Conservation (phyloP, 148 eudicot species). For the Fagopyrum tataricum region DNA sequence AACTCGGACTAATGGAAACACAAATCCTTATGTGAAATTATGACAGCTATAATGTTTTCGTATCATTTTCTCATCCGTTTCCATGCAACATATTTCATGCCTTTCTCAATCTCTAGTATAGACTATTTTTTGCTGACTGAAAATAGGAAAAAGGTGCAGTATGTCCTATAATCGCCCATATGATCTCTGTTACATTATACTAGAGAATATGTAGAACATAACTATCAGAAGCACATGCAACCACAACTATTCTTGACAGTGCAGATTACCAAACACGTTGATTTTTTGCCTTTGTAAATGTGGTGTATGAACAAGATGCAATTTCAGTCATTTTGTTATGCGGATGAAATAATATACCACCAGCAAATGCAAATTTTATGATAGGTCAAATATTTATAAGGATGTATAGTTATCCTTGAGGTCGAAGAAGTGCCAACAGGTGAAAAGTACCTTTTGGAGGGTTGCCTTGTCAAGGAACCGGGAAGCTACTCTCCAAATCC, state of each 20-base stretch:
- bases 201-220: background rate
- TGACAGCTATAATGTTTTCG: no score
- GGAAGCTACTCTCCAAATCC: slow-evolving; percentile 41
- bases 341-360: no score
- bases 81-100: no score
- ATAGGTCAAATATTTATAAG: background rate
- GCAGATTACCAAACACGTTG: background rate
- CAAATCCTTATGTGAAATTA: no score
- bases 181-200: background rate
- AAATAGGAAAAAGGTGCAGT: background rate
- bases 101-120: no score
- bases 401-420: background rate
- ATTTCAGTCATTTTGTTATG: background rate
- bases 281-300: background rate
- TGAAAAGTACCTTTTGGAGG: slow-evolving; percentile 33
- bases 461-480: slow-evolving; percentile 54
- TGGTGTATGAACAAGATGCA: background rate
- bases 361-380: background rate
- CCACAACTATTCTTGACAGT: background rate
- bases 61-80: no score
- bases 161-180: background rate
- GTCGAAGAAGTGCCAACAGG: background rate
- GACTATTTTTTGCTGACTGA: background rate
- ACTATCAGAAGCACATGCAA: background rate
- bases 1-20: no score